Evolutionary conservation across 1,284 basidiomycete species (phyloP).

Genomic region (Mycosarcoma mackinlayi): DNA sequence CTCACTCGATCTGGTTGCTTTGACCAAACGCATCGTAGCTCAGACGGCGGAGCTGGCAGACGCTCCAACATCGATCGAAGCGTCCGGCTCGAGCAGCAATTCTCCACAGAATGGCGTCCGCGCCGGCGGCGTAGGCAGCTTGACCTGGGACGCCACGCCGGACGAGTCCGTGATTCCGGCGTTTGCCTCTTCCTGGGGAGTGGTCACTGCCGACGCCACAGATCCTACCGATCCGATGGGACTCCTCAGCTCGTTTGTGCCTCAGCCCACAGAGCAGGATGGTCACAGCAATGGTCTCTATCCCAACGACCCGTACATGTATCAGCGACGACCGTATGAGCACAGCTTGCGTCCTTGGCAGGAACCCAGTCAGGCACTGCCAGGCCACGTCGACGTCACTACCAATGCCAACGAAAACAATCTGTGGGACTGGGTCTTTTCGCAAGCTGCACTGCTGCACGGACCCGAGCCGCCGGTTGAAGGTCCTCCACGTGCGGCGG

Average conservation of each 20-base stretch:
- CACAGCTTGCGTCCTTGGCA: constrained; percentile 39
- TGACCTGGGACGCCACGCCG: constrained; percentile 30
- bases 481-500: not conserved
- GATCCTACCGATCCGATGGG: constrained; percentile 20
- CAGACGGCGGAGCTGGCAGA: constrained; percentile 11
- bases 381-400: not conserved
- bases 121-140: constrained; percentile 15
- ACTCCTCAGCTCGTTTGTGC: not conserved
- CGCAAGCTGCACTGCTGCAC: constrained; percentile 20
- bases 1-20: constrained; percentile 13
- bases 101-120: not conserved
- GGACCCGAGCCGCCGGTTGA: constrained; percentile 23
- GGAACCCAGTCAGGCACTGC: constrained; percentile 11
- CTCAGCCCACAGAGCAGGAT: not conserved
- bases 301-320: not conserved
- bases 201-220: not conserved
- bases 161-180: constrained; percentile 33
- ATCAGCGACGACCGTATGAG: constrained; percentile 20
- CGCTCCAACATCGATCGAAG: not conserved
- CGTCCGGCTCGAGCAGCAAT: constrained; percentile 4
- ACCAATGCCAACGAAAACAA: constrained; percentile 8
- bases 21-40: constrained; percentile 27
- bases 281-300: not conserved
- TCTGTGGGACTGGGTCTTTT: constrained; percentile 39
- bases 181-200: constrained; percentile 37